phyloP scores from a whole-genome alignment of 345 rosid genomes.

The Cardiospermum halicacabum region DNA sequence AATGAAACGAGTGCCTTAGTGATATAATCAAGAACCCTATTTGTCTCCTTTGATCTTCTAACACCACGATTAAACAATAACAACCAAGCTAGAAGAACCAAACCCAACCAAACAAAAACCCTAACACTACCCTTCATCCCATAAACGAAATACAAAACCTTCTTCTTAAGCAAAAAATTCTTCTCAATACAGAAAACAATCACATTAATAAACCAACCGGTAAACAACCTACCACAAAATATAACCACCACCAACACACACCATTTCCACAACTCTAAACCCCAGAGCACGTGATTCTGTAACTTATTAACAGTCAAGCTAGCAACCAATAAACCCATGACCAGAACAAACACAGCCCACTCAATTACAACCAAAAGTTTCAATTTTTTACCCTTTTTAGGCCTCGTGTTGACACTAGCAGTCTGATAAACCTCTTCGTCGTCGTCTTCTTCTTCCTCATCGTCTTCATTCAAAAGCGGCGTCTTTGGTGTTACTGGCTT shows the following conservation, averaged over 20 bases:
- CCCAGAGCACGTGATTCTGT: slow-evolving; percentile 26
- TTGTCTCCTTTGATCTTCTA: slow-evolving; percentile 29
- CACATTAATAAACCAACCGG: slow-evolving; percentile 42
- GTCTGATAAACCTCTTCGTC: slow-evolving; percentile 45
- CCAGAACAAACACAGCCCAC: slow-evolving; percentile 20
- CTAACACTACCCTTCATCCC: slow-evolving; percentile 52
- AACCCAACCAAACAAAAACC: slow-evolving; percentile 42
- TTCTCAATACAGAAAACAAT: slow-evolving; percentile 49
- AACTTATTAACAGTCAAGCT: slow-evolving; percentile 33
- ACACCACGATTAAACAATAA: slow-evolving; percentile 41
- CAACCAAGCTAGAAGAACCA: slow-evolving; percentile 52
- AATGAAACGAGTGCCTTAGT: slow-evolving; percentile 40
- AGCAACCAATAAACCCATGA: slow-evolving; percentile 29
- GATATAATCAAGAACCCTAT: slow-evolving; percentile 31
- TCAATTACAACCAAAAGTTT: slow-evolving; percentile 26
- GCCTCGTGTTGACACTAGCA: slow-evolving; percentile 26
- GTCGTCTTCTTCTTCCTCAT: slow-evolving; percentile 29
- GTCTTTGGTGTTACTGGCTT: slow-evolving; percentile 46
- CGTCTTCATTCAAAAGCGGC: slow-evolving; percentile 38
- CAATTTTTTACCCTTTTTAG: slow-evolving; percentile 27
- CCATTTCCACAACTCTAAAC: slow-evolving; percentile 56
- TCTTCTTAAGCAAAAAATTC: slow-evolving; percentile 54
- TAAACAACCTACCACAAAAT: slow-evolving; percentile 45
- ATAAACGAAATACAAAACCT: slow-evolving; percentile 57
- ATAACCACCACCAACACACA: slow-evolving; percentile 41